phyloP scores from a whole-genome alignment of 331 rosid species.

The Quercus lobata region DNA sequence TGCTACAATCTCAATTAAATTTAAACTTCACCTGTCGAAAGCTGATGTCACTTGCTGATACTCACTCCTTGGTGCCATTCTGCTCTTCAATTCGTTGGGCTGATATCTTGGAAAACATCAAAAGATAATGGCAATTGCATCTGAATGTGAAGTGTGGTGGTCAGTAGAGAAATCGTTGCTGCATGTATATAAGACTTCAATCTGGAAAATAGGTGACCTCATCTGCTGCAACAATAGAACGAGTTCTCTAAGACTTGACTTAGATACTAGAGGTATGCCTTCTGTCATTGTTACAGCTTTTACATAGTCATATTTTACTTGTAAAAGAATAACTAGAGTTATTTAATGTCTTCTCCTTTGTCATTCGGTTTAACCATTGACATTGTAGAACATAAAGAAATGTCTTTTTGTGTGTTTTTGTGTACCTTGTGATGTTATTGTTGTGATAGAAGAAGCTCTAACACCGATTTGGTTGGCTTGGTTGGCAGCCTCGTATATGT shows the following conservation, averaged over 20 bases:
- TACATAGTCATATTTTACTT: too few relatives aligned
- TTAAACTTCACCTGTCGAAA: slow-evolving; percentile 57
- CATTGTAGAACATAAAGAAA: too few relatives aligned
- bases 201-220: slow-evolving; percentile 85
- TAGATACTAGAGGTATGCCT: slow-evolving; percentile 75
- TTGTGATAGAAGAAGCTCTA: too few relatives aligned
- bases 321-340: too few relatives aligned
- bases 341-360: too few relatives aligned
- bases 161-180: slow-evolving; percentile 85
- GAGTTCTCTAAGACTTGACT: slow-evolving; percentile 79
- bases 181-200: slow-evolving; percentile 72
- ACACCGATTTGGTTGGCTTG: too few relatives aligned
- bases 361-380: too few relatives aligned
- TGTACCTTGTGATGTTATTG: too few relatives aligned
- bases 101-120: slow-evolving; percentile 80
- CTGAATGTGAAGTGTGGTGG: slow-evolving; percentile 79
- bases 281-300: too few relatives aligned
- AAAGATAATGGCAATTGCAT: slow-evolving; percentile 74
- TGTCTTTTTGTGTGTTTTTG: too few relatives aligned
- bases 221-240: slow-evolving; percentile 86
- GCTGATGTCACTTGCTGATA: slow-evolving; percentile 78
- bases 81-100: slow-evolving; percentile 79
- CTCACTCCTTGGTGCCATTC: slow-evolving; percentile 68
- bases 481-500: too few relatives aligned
- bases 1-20: slow-evolving; percentile 87